phyloP scores from a whole-genome alignment of 495 filamentous ascomycete genomes.

The Neurospora sublineolata region DNA sequence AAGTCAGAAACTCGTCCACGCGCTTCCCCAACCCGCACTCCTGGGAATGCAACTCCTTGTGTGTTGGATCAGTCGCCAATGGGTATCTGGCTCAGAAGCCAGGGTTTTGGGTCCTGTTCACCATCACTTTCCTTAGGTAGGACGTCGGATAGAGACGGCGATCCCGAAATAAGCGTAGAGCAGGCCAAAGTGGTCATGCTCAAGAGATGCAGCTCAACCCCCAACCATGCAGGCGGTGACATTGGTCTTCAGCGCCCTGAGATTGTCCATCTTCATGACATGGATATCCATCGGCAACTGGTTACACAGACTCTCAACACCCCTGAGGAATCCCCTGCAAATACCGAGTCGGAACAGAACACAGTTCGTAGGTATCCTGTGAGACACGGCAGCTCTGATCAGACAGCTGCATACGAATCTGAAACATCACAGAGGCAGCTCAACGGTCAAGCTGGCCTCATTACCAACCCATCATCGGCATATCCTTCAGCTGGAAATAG shows the following conservation, averaged over 20 bases:
- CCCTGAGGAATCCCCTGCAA: constrained; percentile 5
- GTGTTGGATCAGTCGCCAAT: constrained; percentile 23
- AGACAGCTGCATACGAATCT: not conserved
- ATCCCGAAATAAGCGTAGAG: constrained; percentile 12
- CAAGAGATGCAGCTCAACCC: constrained; percentile 12
- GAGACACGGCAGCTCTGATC: not conserved
- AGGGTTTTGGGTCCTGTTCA: constrained; percentile 23
- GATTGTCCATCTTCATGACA: constrained; percentile 16
- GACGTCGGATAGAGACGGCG: constrained; percentile 5
- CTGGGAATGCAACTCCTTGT: constrained; percentile 4
- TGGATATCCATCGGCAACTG: constrained; percentile 18
- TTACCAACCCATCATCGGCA: constrained; percentile 12
- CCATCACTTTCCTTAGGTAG: constrained; percentile 4
- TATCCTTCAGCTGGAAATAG: constrained; percentile 15
- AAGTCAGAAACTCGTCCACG: constrained; percentile 7
- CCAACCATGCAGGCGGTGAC: constrained; percentile 5
- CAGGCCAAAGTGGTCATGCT: constrained; percentile 18
- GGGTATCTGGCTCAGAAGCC: constrained; percentile 31
- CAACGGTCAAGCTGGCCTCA: not conserved
- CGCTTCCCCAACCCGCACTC: constrained; percentile 11
- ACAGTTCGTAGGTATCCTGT: not conserved
- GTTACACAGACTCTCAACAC: constrained; percentile 11
- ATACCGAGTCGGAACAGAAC: constrained; percentile 4
- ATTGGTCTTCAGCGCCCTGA: constrained; percentile 15
- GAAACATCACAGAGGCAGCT: not conserved